Evolutionary conservation across 371 early-diverging fungal genomes (phyloP).

Genomic region (Circinella umbellata): DNA sequence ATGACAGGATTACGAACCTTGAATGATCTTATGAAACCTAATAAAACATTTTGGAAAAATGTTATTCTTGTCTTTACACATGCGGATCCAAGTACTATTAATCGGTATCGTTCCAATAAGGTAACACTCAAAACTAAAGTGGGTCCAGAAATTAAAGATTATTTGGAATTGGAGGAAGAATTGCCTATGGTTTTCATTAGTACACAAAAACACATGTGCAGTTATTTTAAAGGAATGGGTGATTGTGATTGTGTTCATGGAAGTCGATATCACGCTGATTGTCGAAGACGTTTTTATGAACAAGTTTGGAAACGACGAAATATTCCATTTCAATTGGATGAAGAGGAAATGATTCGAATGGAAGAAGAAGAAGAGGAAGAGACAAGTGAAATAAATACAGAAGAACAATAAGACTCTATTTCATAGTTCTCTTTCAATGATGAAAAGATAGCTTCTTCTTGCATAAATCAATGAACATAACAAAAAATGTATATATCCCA

Average conservation of each 20-base stretch:
- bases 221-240: slow-evolving; percentile 37
- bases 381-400: too few species aligned
- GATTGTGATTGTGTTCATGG: slow-evolving; percentile 49
- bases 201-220: slow-evolving; percentile 41
- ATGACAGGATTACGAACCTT: slow-evolving; percentile 33
- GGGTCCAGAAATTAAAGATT: slow-evolving; percentile 23
- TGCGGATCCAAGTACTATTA: slow-evolving; percentile 28
- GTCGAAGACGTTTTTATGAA: slow-evolving; percentile 40
- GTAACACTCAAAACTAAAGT: slow-evolving; percentile 36
- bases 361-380: background rate
- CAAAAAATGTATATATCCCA: too few species aligned
- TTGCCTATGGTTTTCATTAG: slow-evolving; percentile 50
- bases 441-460: too few species aligned
- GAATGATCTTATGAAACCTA: slow-evolving; percentile 20
- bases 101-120: slow-evolving; percentile 34
- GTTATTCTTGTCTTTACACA: slow-evolving; percentile 51
- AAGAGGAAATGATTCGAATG: background rate
- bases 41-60: slow-evolving; percentile 37
- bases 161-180: slow-evolving; percentile 26
- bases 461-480: too few species aligned
- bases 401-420: too few species aligned
- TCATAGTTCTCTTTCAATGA: too few species aligned
- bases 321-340: slow-evolving; percentile 18
- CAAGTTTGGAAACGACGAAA: slow-evolving; percentile 38
- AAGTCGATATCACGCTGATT: slow-evolving; percentile 41